Percentiles rank a stretch among this genome's conserved stretches.
Conservation (phyloP, 805 yeast species). For the Candida namnaoensis region DNA sequence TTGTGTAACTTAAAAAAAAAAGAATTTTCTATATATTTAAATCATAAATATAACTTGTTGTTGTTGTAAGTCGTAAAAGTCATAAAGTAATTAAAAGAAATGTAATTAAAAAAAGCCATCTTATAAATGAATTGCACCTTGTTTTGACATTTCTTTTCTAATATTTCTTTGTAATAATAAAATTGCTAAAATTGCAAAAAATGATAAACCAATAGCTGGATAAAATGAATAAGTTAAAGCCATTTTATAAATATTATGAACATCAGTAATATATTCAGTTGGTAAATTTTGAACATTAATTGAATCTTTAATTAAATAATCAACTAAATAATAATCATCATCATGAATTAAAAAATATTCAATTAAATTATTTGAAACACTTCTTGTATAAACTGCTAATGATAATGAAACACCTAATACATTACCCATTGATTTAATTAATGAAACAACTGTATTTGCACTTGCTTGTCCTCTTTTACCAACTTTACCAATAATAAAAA, state of each 20-base stretch:
- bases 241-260: slow-evolving; percentile 5
- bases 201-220: slow-evolving; percentile 6
- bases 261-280: not conserved
- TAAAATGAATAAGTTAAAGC: slow-evolving; percentile 9
- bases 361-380: slow-evolving; percentile 18
- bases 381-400: slow-evolving; percentile 22
- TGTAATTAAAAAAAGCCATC: too few species aligned
- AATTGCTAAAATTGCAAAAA: slow-evolving; percentile 8
- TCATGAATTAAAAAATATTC: slow-evolving; percentile 12
- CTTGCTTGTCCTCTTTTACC: slow-evolving; percentile 33
- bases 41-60: too few species aligned
- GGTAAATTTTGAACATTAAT: slow-evolving; percentile 4
- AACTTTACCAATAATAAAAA: slow-evolving; percentile 31
- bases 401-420: slow-evolving; percentile 34
- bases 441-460: slow-evolving; percentile 35
- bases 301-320: slow-evolving; percentile 9
- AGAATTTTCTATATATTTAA: too few species aligned
- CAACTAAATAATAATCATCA: slow-evolving; percentile 1
- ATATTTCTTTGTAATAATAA: slow-evolving; percentile 5
- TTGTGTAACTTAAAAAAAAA: too few species aligned
- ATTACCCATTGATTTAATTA: slow-evolving; percentile 34
- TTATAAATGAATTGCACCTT: too few species aligned
- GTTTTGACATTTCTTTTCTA: not conserved
- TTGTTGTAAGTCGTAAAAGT: too few species aligned
- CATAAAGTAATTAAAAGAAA: too few species aligned